A percentile compares a stretch with the other conserved stretches of the same genome.
Evolutionary conservation across 768 basidiomycete species (phyloP).

Genomic region (Mrakia hoshinonis): DNA sequence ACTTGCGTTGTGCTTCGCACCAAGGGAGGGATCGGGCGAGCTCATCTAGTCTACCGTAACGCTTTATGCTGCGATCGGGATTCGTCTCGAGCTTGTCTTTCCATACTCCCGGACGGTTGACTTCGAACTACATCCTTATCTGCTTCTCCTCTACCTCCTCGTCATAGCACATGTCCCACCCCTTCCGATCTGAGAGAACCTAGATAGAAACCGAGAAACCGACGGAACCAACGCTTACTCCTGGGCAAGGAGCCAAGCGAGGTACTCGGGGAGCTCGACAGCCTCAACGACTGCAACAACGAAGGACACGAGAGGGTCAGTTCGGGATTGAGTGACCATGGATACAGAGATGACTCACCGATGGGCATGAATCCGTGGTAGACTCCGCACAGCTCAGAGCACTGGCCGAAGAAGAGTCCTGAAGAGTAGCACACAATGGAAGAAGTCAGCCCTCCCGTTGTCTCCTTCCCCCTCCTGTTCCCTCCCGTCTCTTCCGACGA

Average conservation of each 20-base stretch:
- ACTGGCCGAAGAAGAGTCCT: slow-evolving; percentile 37
- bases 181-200: neutral
- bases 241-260: slow-evolving; percentile 18
- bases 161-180: neutral
- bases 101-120: no score
- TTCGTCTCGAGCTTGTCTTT: no score
- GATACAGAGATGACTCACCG: slow-evolving; percentile 22
- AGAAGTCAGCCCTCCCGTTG: neutral
- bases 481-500: neutral
- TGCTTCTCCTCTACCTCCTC: neutral
- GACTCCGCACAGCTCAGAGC: slow-evolving; percentile 39
- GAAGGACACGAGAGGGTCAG: neutral
- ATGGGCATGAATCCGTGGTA: slow-evolving; percentile 40
- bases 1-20: no score
- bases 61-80: no score
- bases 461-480: neutral
- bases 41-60: no score
- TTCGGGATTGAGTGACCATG: neutral
- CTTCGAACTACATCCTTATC: neutral
- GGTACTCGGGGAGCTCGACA: slow-evolving; percentile 14
- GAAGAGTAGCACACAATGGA: neutral
- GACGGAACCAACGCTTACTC: neutral
- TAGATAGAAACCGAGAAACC: neutral
- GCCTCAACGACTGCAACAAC: neutral
- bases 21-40: no score